Percentiles rank a stretch among this genome's conserved stretches.
phyloP scores from a whole-genome alignment of 1,139 yeast genomes.

The Pichiaceae sp. region DNA sequence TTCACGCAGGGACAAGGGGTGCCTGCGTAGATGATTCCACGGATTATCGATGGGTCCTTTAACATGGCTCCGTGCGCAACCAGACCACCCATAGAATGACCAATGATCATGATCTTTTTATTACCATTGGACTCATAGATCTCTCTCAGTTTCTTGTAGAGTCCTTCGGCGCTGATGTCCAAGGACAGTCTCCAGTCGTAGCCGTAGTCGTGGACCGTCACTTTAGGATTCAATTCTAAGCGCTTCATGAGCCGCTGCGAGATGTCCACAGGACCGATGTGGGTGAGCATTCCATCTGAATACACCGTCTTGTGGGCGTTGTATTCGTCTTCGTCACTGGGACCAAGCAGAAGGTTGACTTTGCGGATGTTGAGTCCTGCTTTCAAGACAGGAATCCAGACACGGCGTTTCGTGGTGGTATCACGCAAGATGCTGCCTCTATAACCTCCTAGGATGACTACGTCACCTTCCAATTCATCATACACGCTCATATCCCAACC shows the following conservation, averaged over 20 bases:
- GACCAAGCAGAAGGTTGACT: conserved; percentile 66
- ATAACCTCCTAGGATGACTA: conserved; percentile 79
- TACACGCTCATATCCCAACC: conserved; percentile 21
- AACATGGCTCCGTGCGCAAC: conserved; percentile 76
- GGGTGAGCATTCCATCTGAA: conserved; percentile 73
- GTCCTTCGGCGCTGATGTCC: conserved; percentile 42
- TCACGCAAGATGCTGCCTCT: conserved; percentile 79
- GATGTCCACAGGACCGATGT: conserved; percentile 83
- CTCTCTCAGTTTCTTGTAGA: conserved; percentile 37
- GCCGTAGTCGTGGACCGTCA: conserved; percentile 67
- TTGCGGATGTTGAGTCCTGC: conserved; percentile 74
- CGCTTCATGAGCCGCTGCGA: conserved; percentile 52
- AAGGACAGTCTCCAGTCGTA: conserved; percentile 87
- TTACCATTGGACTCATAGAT: conserved; percentile 26
- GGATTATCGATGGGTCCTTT: conserved; percentile 53
- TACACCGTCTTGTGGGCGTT: conserved; percentile 40
- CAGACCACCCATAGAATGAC: conserved; percentile 93
- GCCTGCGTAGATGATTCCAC: conserved; percentile 76
- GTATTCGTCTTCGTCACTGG: conserved; percentile 51
- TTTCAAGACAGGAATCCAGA: conserved; percentile 76
- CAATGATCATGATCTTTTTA: conserved; percentile 60
- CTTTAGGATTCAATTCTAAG: conserved; percentile 47
- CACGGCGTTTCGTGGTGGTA: conserved; percentile 49
- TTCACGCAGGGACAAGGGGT: conserved; percentile 80
- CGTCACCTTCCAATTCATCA: conserved; percentile 60